These are phyloP conservation scores for Biscogniauxia marginata DNA, from an alignment of 2,329 filamentous ascomycete genomes.

Conservation along the genomic window DNA sequence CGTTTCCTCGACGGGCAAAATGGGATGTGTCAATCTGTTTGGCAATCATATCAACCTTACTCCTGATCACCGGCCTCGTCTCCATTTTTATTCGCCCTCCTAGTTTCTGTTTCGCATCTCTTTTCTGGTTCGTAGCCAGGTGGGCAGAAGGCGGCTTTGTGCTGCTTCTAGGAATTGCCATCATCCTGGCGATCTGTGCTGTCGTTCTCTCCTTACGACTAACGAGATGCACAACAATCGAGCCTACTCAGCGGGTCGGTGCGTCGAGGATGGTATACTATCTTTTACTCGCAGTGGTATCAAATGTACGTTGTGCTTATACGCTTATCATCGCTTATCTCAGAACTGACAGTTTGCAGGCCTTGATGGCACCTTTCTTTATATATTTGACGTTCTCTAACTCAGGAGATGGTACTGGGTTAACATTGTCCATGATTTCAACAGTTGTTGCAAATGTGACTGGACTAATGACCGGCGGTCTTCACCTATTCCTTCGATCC, in stretches of 20 bases:
- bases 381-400: slow-evolving; percentile 51
- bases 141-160: slow-evolving; percentile 59
- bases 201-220: slow-evolving; percentile 57
- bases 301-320: slow-evolving; percentile 47
- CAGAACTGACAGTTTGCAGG: slow-evolving; percentile 39
- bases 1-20: slow-evolving; percentile 58
- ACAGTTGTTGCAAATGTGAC: slow-evolving; percentile 66
- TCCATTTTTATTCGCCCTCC: slow-evolving; percentile 54
- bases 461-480: slow-evolving; percentile 61
- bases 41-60: slow-evolving; percentile 46
- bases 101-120: slow-evolving; percentile 63
- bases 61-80: slow-evolving; percentile 57
- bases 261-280: slow-evolving; percentile 72
- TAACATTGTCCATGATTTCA: slow-evolving; percentile 59
- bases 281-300: slow-evolving; percentile 54
- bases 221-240: slow-evolving; percentile 52
- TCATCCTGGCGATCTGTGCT: slow-evolving; percentile 49
- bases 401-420: slow-evolving; percentile 42
- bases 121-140: slow-evolving; percentile 65
- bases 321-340: not conserved
- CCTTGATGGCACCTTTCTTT: slow-evolving; percentile 64
- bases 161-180: slow-evolving; percentile 50
- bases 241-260: slow-evolving; percentile 57
- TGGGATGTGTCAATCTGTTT: slow-evolving; percentile 61
- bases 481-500: slow-evolving; percentile 67